Conservation (phyloP, 352 stramenopile genomes). For the Chrysophaeum taylorii region DNA sequence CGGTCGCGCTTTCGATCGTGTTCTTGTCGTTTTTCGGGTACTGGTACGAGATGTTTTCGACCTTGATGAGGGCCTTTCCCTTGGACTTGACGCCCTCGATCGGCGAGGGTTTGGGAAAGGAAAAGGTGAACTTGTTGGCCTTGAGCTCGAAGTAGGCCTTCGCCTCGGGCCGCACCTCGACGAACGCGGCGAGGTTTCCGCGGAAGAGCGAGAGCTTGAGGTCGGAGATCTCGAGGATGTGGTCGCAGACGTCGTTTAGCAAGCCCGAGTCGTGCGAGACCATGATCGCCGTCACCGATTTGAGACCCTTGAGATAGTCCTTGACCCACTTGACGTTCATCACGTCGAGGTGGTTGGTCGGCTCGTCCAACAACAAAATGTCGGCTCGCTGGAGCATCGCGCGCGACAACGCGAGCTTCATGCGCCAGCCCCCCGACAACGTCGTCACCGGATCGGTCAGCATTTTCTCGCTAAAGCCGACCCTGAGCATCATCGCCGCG, state of each 20-base stretch:
- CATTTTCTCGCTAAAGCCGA: slow-evolving; percentile 84
- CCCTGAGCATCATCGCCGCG: slow-evolving; percentile 60
- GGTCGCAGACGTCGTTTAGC: slow-evolving; percentile 88
- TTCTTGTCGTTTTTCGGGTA: slow-evolving; percentile 71
- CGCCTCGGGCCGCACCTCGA: slow-evolving; percentile 60
- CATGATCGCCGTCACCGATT: slow-evolving; percentile 84
- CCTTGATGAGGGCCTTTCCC: slow-evolving; percentile 76
- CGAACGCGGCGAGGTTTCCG: slow-evolving; percentile 75
- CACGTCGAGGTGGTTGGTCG: slow-evolving; percentile 88
- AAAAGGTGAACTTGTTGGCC: slow-evolving; percentile 70
- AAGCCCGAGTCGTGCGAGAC: slow-evolving; percentile 93
- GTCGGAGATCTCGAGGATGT: slow-evolving; percentile 89
- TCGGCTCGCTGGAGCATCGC: slow-evolving; percentile 89
- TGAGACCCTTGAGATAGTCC: slow-evolving; percentile 86
- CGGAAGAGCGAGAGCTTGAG: slow-evolving; percentile 80
- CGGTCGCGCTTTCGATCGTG: slow-evolving; percentile 29
- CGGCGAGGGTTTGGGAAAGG: slow-evolving; percentile 58
- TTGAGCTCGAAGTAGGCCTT: slow-evolving; percentile 60
- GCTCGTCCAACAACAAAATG: slow-evolving; percentile 85
- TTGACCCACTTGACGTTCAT: slow-evolving; percentile 94
- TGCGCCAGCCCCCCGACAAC: slow-evolving; percentile 86
- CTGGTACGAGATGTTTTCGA: slow-evolving; percentile 68
- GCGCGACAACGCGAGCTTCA: slow-evolving; percentile 88
- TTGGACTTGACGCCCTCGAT: slow-evolving; percentile 69
- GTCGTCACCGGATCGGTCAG: slow-evolving; percentile 78